Percentiles rank a stretch among this genome's conserved stretches.
These are phyloP conservation scores for Paecilomyces sp. DNA, from an alignment of 2,329 filamentous ascomycete genomes.

Conservation along the genomic window DNA sequence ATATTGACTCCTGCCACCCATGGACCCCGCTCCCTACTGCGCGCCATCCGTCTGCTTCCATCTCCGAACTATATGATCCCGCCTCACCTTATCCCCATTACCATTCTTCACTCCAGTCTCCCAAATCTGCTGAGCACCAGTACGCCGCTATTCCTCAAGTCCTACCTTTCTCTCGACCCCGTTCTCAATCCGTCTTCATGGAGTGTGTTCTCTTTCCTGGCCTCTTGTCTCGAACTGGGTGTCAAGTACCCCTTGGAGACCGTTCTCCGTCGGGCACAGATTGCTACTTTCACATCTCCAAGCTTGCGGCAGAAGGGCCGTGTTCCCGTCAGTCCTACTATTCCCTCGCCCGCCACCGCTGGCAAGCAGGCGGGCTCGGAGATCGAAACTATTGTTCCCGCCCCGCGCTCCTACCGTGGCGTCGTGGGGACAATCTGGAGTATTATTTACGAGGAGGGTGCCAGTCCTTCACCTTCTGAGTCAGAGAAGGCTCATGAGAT, in stretches of 20 bases:
- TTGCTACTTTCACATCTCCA: conserved; percentile 58
- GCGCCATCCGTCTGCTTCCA: conserved; percentile 69
- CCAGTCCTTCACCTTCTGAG: conserved; percentile 35
- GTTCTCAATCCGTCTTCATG: conserved; percentile 74
- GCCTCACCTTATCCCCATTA: conserved; percentile 67
- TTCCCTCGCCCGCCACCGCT: conserved; percentile 5
- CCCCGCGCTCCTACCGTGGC: conserved; percentile 71
- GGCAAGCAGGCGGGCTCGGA: conserved; percentile 11
- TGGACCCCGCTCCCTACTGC: conserved; percentile 68
- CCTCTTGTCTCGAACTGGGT: conserved; percentile 72
- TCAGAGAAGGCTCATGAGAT: conserved; percentile 30
- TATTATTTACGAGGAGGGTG: conserved; percentile 77
- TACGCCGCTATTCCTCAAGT: conserved; percentile 76
- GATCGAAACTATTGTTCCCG: conserved; percentile 68
- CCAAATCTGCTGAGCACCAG: conserved; percentile 77
- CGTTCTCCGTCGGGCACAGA: conserved; percentile 80
- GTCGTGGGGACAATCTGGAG: conserved; percentile 85
- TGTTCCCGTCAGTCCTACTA: conserved; percentile 11
- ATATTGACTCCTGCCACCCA: conserved; percentile 76
- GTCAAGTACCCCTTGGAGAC: conserved; percentile 88
- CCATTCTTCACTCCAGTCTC: conserved; percentile 75
- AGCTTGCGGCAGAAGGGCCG: conserved; percentile 35
- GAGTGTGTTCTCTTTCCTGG: conserved; percentile 72
- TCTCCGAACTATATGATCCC: conserved; percentile 63
- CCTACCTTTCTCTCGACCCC: conserved; percentile 76